Base-by-base conservation (phyloP, 78 protist genomes). In the Chrysochromulina tobinii region DNA sequence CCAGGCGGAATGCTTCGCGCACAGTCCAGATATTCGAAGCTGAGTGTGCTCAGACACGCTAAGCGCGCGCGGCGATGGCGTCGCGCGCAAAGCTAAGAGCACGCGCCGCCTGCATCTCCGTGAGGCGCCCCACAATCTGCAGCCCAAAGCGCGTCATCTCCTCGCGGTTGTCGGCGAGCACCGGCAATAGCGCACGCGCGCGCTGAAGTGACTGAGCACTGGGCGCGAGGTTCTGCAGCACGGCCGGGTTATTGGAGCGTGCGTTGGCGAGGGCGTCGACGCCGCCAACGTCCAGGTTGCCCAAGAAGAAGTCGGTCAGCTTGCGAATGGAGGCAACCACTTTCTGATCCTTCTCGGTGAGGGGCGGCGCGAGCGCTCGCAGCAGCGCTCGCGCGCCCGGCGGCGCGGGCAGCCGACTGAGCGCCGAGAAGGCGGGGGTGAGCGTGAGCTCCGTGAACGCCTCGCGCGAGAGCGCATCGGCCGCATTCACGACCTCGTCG, bases 381-480 rank as follows among this genome's bases (percentile, higher is more conserved):
- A 53, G 50, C 54, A 72, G 81, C 81, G 18, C 54, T 3, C 27
- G 55, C 81, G 48, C 73, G 6, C 12, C 48, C 2, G 73, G 6
- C 73, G 21, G 81, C 85, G 85, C 27, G 12, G 61, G 25, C 58
- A 5, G 85, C 17, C n/a, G 61, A 27, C 0, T 25, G 5, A 21
- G 3, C 20, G 25, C 25, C 53, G 6, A 53, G n/a, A 53, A 6
- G n/a, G 54, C 17, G 81, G 27, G 20, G 64, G 64, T 59, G 64
- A 59, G 12, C 23, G 12, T 7, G 8, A 79, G 61, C 48, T 50
- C 12, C 17, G 7, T 0, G n/a, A 54, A 0, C 25, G 87, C 87
- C n/a, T 79, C 87, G 88, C 88, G 88, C 27, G 88, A 83, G 69
- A 57, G 68, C 15, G 88, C 67, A 23, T 83, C 88, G 50, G 58